Evolutionary conservation across 192 early-diverging fungal species (phyloP).

Genomic region (Coemansia sp.): DNA sequence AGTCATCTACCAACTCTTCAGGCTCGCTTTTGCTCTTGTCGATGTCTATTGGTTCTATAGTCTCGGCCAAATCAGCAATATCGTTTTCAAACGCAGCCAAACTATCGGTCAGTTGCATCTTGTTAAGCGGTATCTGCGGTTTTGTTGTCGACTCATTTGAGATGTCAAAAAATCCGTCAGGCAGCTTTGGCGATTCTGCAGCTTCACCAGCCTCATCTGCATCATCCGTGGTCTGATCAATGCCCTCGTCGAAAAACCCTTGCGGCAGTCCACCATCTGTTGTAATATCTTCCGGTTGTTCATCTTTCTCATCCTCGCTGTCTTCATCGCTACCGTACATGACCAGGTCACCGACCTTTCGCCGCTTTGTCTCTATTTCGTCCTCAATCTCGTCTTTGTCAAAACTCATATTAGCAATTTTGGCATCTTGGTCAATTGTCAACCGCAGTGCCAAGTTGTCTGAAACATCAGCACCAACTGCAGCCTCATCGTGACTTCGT

Average conservation of each 20-base stretch:
- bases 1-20: background rate
- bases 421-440: background rate
- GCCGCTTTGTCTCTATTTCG: constrained; percentile 15
- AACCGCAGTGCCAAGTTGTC: background rate
- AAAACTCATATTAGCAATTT: background rate
- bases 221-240: constrained; percentile 1
- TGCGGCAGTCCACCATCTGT: constrained; percentile 10
- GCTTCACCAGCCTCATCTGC: background rate
- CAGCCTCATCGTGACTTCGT: background rate
- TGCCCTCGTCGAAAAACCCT: constrained; percentile 16
- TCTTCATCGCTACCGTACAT: constrained; percentile 13
- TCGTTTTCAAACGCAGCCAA: constrained; percentile 30
- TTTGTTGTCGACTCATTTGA: background rate
- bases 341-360: constrained; percentile 10
- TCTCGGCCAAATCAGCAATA: constrained; percentile 11
- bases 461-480: background rate
- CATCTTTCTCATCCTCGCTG: background rate
- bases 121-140: background rate
- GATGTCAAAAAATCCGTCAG: background rate
- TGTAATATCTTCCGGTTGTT: background rate
- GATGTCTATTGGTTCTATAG: no score
- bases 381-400: background rate
- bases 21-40: background rate
- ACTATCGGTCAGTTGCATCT: constrained; percentile 7
- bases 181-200: no score